Base-by-base conservation (phyloP, 164 flowering plant genomes). In the Amborella trichopoda region DNA sequence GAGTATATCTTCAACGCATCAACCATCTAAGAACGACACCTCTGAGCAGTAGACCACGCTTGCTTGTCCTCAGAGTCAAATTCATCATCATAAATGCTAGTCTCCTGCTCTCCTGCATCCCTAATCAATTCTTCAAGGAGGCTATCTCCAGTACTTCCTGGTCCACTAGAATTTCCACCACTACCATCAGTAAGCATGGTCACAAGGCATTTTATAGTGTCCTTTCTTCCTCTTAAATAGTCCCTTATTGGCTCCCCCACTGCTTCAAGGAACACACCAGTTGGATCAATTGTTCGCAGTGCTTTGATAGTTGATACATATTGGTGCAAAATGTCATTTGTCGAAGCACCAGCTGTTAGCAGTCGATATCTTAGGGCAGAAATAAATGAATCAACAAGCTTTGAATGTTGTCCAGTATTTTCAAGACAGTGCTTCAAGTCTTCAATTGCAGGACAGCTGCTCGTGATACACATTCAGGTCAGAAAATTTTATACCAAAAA, bases 271-370 rank as follows among this genome's bases (percentile, higher is more conserved):
- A 91, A 84, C 30, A 87, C 75, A 20, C 96, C 99, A 39, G 91
- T 80, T 44, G 95, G 86, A 50, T 91, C 96, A 64, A 91, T 82
- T 18, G 91, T 75, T 44, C 99, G 66, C 28, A 91, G 95, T 45
- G 96, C 96, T 73, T 84, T 91, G 46, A 91, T 87, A 22, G 99
- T 84, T 50, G 99, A 91, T 62, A 91, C 88, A 74, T 91, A 91
- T 38, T 91, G 99, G 64, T 84, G 95, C 70, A 91, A 49, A 71
- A 91, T 91, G 56, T 91, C 99, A 80, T 82, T 91, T 48, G 99
- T 91, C 40, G 99, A 91, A 52, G 99, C 99, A 56, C 99, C 99
- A 52, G 99, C 99, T 37, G 96, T 91, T 23, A 91, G 90, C 63
- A 91, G 67, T 4, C 99, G 90, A 56, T 84, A 91, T 49, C 68